Conservation (phyloP, 371 early-diverging fungal genomes). For the Mortierella sp. region DNA sequence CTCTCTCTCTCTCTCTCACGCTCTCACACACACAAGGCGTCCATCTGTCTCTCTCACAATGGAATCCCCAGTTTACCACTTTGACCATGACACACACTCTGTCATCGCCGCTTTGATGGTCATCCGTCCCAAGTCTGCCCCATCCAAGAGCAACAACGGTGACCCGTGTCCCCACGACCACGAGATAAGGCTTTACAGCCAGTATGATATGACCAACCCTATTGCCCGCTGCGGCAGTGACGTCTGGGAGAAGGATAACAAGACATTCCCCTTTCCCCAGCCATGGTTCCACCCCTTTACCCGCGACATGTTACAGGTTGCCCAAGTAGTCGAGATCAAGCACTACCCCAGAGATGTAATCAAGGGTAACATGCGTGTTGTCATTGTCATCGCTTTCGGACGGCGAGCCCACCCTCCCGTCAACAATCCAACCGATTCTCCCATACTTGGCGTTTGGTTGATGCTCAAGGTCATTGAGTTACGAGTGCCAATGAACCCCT, state of each 20-base stretch:
- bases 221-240: slow-evolving; percentile 25
- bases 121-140: not conserved
- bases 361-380: slow-evolving; percentile 21
- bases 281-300: slow-evolving; percentile 16
- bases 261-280: not conserved
- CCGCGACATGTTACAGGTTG: not conserved
- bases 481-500: slow-evolving; percentile 7
- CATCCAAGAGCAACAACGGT: not conserved
- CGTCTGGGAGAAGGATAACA: slow-evolving; percentile 3
- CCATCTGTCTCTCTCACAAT: not conserved
- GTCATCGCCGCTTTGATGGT: slow-evolving; percentile 31
- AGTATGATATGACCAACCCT: slow-evolving; percentile 28
- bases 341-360: slow-evolving; percentile 17
- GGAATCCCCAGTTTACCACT: not conserved
- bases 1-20: too few species aligned
- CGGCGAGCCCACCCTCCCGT: slow-evolving; percentile 16
- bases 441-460: slow-evolving; percentile 37
- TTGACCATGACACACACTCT: not conserved
- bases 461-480: slow-evolving; percentile 36
- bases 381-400: slow-evolving; percentile 42
- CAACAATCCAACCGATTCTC: not conserved
- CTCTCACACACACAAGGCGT: too few species aligned
- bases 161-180: slow-evolving; percentile 1
- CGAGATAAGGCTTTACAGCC: not conserved
- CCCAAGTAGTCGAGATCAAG: slow-evolving; percentile 26